phyloP scores from a whole-genome alignment of 768 basidiomycete species.

The Suillus weaverae region DNA sequence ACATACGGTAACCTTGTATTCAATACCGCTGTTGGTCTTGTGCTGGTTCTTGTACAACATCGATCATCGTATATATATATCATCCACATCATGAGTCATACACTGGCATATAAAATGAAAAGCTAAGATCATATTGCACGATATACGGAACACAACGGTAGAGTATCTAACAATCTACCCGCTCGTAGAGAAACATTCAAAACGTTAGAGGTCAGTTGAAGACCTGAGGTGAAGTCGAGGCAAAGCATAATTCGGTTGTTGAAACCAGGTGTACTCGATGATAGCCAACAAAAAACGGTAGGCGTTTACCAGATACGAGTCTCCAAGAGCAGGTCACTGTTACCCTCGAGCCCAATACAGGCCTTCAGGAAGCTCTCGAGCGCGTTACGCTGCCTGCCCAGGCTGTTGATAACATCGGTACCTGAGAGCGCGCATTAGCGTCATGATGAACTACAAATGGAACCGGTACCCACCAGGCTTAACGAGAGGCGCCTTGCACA shows the following conservation, averaged over 20 bases:
- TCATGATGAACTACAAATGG: background rate
- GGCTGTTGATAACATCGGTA: constrained; percentile 91
- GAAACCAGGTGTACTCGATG: background rate
- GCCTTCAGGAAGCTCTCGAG: constrained; percentile 94
- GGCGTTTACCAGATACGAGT: constrained; percentile 80
- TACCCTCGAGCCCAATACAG: constrained; percentile 83
- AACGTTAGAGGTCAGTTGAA: constrained; percentile 1
- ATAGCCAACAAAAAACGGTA: background rate
- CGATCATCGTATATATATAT: too few species aligned
- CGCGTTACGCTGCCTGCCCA: constrained; percentile 92
- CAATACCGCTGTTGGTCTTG: too few species aligned
- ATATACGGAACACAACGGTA: background rate
- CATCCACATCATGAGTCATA: background rate
- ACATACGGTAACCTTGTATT: too few species aligned
- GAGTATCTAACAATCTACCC: background rate
- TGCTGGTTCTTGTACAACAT: too few species aligned
- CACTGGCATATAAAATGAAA: background rate
- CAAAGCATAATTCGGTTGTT: constrained; percentile 1
- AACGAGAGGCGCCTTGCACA: constrained; percentile 98
- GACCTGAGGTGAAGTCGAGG: background rate
- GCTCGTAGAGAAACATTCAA: background rate
- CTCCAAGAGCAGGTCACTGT: constrained; percentile 81
- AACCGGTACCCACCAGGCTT: constrained; percentile 63
- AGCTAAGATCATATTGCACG: background rate
- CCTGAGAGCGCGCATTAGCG: constrained; percentile 36